Percentiles rank a stretch among this genome's conserved stretches.
phyloP scores from a whole-genome alignment of 192 early-diverging fungal genomes.

The Linnemannia zychae region DNA sequence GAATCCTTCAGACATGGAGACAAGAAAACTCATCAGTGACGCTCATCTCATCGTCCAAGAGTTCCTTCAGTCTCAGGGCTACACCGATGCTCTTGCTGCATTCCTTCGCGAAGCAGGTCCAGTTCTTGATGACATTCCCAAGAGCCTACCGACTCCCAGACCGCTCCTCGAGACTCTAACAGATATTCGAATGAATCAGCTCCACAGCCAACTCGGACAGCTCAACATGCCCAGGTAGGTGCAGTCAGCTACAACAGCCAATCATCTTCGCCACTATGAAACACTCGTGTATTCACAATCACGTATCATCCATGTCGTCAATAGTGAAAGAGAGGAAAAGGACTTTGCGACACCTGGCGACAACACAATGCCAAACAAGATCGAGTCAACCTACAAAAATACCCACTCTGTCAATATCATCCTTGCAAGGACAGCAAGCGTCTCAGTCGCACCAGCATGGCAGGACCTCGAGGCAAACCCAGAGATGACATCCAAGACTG shows the following conservation, averaged over 20 bases:
- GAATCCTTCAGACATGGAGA: no score
- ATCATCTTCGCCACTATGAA: not conserved
- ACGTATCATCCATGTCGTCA: not conserved
- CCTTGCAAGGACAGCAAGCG: slow-evolving; percentile 51
- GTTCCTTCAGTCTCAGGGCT: slow-evolving; percentile 60
- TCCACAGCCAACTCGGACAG: slow-evolving; percentile 58
- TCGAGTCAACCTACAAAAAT: slow-evolving; percentile 45
- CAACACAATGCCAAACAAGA: slow-evolving; percentile 53
- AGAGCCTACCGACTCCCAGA: slow-evolving; percentile 50
- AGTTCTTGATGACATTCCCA: slow-evolving; percentile 51
- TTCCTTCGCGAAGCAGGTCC: slow-evolving; percentile 59
- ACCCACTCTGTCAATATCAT: slow-evolving; percentile 75
- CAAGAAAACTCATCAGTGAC: slow-evolving; percentile 34
- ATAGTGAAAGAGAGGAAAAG: slow-evolving; percentile 39
- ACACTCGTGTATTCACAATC: not conserved
- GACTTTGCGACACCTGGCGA: slow-evolving; percentile 57
- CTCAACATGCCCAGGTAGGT: slow-evolving; percentile 56
- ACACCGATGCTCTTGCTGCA: slow-evolving; percentile 56
- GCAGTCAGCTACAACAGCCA: not conserved
- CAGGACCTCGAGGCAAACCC: slow-evolving; percentile 31
- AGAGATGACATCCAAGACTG: slow-evolving; percentile 24
- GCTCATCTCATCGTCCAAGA: slow-evolving; percentile 59
- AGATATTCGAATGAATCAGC: slow-evolving; percentile 40
- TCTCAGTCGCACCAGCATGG: slow-evolving; percentile 39
- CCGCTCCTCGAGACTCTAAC: slow-evolving; percentile 57